Percentiles rank a stretch among this genome's conserved stretches.
Evolutionary conservation across 768 basidiomycete genomes (phyloP).

Genomic region (Tephrocybe sp.): DNA sequence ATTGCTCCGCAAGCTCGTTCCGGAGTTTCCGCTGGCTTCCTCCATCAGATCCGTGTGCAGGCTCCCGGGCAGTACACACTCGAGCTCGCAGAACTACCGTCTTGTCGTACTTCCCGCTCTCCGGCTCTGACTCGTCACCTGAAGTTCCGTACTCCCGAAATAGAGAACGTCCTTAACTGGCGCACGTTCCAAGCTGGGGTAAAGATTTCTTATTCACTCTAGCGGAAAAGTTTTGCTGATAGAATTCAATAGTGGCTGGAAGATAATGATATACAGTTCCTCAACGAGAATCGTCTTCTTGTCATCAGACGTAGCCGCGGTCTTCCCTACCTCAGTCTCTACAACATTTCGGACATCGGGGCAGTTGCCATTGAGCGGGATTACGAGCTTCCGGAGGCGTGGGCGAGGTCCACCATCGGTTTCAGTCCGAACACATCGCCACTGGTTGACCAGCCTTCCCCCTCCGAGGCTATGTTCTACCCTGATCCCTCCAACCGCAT

Average conservation of each 20-base stretch:
- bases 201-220: constrained; percentile 12
- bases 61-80: constrained; percentile 39
- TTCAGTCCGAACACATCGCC: constrained; percentile 49
- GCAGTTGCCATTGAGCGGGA: constrained; percentile 43
- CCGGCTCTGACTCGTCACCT: constrained; percentile 43
- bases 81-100: constrained; percentile 47
- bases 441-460: constrained; percentile 30
- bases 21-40: constrained; percentile 43
- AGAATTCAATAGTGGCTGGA: constrained; percentile 41
- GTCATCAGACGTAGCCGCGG: constrained; percentile 37
- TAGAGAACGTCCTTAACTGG: constrained; percentile 51
- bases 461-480: constrained; percentile 52
- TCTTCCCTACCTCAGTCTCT: constrained; percentile 39
- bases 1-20: constrained; percentile 35
- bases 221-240: not conserved
- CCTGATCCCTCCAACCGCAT: constrained; percentile 51
- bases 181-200: constrained; percentile 45
- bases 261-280: constrained; percentile 44
- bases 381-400: constrained; percentile 56
- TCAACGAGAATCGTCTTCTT: constrained; percentile 44
- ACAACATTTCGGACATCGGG: constrained; percentile 43
- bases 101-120: constrained; percentile 41
- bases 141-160: constrained; percentile 39
- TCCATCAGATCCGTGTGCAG: constrained; percentile 40
- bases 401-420: constrained; percentile 44